Conservation (phyloP, 768 basidiomycete genomes). For the Hydnum rufescens region DNA sequence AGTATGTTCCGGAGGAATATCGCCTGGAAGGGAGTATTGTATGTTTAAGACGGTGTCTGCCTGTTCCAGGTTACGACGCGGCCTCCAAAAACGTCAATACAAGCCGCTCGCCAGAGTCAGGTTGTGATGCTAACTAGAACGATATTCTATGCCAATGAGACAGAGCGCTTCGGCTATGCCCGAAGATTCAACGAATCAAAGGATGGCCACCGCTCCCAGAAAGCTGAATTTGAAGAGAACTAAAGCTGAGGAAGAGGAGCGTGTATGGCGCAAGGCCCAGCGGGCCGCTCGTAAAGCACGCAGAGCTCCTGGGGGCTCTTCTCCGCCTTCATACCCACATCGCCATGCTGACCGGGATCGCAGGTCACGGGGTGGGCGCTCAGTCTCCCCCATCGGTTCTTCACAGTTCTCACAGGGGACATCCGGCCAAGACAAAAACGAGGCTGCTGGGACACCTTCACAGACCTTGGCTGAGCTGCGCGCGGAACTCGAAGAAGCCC, state of each 20-base stretch:
- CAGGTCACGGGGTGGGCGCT: not conserved
- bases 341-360: not conserved
- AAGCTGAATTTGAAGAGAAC: conserved; percentile 40
- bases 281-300: conserved; percentile 34
- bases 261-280: conserved; percentile 22
- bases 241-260: conserved; percentile 35
- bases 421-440: not conserved
- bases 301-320: conserved; percentile 3
- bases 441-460: conserved; percentile 7
- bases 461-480: conserved; percentile 22
- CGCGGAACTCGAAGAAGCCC: conserved; percentile 39
- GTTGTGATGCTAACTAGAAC: too few relatives aligned
- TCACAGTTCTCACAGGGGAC: not conserved
- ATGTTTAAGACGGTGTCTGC: too few relatives aligned
- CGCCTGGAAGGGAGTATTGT: too few relatives aligned
- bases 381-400: not conserved
- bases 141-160: too few relatives aligned
- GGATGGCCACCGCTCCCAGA: too few relatives aligned
- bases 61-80: too few relatives aligned
- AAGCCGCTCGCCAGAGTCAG: too few relatives aligned
- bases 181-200: too few relatives aligned
- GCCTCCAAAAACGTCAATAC: too few relatives aligned
- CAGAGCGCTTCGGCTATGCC: too few relatives aligned
- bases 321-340: not conserved
- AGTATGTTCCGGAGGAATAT: too few relatives aligned